Evolutionary conservation across 192 early-diverging fungal species (phyloP).

Genomic region (Coemansia asiatica): DNA sequence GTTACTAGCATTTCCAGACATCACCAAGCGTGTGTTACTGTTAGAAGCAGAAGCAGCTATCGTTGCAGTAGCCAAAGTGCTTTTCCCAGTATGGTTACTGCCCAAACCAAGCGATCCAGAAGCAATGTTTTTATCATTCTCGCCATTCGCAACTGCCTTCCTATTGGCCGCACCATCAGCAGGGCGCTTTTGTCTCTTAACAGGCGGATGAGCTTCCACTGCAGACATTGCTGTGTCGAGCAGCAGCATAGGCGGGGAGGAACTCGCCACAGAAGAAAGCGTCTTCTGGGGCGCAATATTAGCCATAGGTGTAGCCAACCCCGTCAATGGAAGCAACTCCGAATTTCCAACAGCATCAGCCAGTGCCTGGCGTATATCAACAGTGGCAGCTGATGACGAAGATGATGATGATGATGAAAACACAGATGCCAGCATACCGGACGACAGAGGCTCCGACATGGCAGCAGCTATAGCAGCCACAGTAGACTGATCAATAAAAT

Average conservation of each 20-base stretch:
- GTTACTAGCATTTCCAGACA: neutral
- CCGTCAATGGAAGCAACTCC: constrained; percentile 22
- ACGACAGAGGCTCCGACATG: constrained; percentile 13
- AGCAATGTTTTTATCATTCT: constrained; percentile 20
- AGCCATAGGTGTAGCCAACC: constrained; percentile 11
- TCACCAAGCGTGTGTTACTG: neutral
- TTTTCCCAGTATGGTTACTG: constrained; percentile 25
- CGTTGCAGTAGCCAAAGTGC: constrained; percentile 11
- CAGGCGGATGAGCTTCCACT: neutral
- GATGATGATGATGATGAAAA: constrained; percentile 8
- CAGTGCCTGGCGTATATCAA: neutral
- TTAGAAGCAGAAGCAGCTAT: neutral
- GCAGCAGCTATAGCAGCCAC: constrained; percentile 18
- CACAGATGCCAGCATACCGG: constrained; percentile 25
- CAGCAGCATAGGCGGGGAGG: constrained; percentile 1
- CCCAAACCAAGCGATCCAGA: neutral
- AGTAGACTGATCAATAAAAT: constrained; percentile 11
- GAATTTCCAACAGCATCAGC: neutral
- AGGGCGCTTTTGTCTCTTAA: neutral
- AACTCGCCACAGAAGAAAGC: constrained; percentile 4
- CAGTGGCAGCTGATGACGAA: neutral
- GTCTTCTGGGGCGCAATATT: constrained; percentile 50
- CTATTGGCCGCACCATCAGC: neutral
- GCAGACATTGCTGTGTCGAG: neutral
- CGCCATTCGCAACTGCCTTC: neutral